A percentile compares a stretch with the other conserved stretches of the same genome.
phyloP scores from a whole-genome alignment of 371 early-diverging fungal species.

The Lichtheimia hyalospora region DNA sequence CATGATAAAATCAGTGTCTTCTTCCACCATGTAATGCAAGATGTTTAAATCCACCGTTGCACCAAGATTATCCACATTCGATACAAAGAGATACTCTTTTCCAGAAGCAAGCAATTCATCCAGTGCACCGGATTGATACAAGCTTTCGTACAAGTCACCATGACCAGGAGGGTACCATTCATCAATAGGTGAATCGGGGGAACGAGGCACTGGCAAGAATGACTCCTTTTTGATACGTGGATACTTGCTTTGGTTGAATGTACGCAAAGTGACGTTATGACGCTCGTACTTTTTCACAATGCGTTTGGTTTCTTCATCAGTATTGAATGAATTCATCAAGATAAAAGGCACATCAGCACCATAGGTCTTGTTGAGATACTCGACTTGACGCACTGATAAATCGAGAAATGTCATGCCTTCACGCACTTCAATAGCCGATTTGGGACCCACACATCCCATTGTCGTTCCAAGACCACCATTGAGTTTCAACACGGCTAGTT shows the following conservation, averaged over 20 bases:
- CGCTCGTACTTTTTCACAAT: constrained; percentile 95
- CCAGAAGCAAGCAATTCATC: constrained; percentile 95
- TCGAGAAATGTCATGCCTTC: constrained; percentile 99
- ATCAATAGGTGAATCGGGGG: constrained; percentile 52
- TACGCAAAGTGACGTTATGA: constrained; percentile 88
- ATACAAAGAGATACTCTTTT: constrained; percentile 98
- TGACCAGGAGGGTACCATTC: constrained; percentile 98
- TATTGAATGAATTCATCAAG: constrained; percentile 99
- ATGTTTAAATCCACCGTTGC: constrained; percentile 97
- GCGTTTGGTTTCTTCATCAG: constrained; percentile 96
- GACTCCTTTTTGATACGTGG: constrained; percentile 96
- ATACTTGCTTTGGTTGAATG: constrained; percentile 97
- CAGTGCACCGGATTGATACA: constrained; percentile 92
- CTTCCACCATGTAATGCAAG: constrained; percentile 87
- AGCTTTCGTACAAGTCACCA: constrained; percentile 96
- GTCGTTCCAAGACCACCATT: constrained; percentile 99
- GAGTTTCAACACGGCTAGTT: constrained; percentile 98
- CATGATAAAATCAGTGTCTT: constrained; percentile 97
- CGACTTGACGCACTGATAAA: constrained; percentile 97
- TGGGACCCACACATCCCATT: constrained; percentile 99
- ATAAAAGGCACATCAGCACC: constrained; percentile 94
- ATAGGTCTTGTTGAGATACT: constrained; percentile 91
- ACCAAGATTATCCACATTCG: constrained; percentile 99
- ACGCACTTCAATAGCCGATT: constrained; percentile 97
- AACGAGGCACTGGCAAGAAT: constrained; percentile 80